Base-by-base conservation (phyloP, 2,329 filamentous ascomycete genomes). In the Cercospora zeae-maydis region DNA sequence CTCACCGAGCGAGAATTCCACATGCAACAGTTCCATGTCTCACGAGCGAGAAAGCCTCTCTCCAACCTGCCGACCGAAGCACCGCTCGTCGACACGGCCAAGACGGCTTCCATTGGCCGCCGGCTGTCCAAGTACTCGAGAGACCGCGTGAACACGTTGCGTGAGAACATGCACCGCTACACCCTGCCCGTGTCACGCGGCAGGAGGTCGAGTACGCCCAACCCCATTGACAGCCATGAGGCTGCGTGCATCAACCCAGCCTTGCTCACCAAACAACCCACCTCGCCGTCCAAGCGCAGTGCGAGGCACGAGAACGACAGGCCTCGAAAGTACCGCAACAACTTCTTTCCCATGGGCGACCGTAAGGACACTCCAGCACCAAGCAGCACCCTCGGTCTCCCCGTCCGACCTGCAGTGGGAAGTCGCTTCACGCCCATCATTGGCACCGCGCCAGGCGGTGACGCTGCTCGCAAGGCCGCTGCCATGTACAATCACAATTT, bases 281-380 rank as follows among this genome's bases (percentile, higher is more conserved):
- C 67, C 8, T 75, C 73, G 14, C 73, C 73, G 8, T 72, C 72
- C 47, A 75, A 74, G 65, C 63, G 73, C 21, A 72, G 63, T 27
- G 68, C 67, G 13, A 65, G 67, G 36, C 64, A 67, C 24, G 67
- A 64, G 34, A 70, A 73, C 57, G 63, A 68, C 19, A 67, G 71
- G 33, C 67, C 69, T 24, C 67, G 69, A 58, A 75, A 74, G 63
- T 67, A 70, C 47, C 66, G 70, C 19, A 61, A 51, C 59, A 63
- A 47, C 61, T 61, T 59, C 56, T 51, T 59, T n/a, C 61, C 58
- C 19, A 54, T 49, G 36, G 64, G 65, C 52, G 72, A 73, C 27
- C 69, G 73, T 21, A 75, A 73, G 57, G 73, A 75, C 65, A 75
- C 73, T 27, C 73, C 73, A 39, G 72, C 72, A 14, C 73, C 73